Base-by-base conservation (phyloP, 495 filamentous ascomycete genomes). In the Hamigera avellanea region DNA sequence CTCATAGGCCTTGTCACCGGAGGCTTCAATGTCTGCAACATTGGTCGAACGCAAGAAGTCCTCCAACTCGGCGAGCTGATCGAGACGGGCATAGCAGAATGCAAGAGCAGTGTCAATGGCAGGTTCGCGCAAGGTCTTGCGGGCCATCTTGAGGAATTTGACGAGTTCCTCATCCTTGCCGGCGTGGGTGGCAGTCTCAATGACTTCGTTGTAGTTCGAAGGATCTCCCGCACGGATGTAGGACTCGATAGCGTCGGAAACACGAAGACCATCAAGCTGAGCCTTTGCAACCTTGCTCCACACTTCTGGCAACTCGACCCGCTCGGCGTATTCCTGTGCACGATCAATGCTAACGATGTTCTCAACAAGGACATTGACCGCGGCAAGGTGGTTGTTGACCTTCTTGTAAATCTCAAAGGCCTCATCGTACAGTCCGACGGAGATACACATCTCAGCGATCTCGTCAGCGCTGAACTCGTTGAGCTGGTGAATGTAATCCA, bases 201-300 rank as follows among this genome's bases (percentile, higher is more conserved):
- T 95, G 36, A 99, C 93, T 56, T 99, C 93, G 26, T 66, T 66
- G 59, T 93, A 93, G 63, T 99, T 99, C 49, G 76, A 81, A 12
- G 93, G 83, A 50, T 99, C 93, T 43, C 78, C 71, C 28, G 93
- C 93, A 48, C 86, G 85, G 49, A 99, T 93, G 62, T 99, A 99
- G 1, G 93, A 96, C 28, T 93, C 89, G 45, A 96, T 89, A 13
- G 84, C 77, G 68, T 99, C 93, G 29, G 75, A 78, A 25, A 99
- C 81, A 33, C 93, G 86, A 15, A 96, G 78, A 45, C 93, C 93
- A 56, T 96, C 93, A 29, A 99, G 72, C 61, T 99, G 93, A 32
- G 93, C 93, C 72, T 99, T 99, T 46, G 86, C 93, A 44, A 99
- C 86, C 67, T 79, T 84, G 69, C 91, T 96, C 93, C 93, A 99